Conservation (phyloP, 2,329 filamentous ascomycete species). For the Penicillium sp. region DNA sequence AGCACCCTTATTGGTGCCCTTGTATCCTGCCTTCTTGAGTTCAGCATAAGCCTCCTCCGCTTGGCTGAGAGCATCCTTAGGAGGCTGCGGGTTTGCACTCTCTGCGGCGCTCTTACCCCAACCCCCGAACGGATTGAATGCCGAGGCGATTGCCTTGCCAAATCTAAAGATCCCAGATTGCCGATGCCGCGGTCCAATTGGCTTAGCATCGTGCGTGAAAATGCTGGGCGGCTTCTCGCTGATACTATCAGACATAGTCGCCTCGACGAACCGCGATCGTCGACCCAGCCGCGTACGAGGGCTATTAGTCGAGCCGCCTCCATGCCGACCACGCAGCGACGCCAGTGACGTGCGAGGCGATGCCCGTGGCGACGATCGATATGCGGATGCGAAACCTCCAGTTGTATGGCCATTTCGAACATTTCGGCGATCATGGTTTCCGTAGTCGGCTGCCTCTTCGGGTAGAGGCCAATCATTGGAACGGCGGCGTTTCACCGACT, state of each 20-base stretch:
- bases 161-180: slow-evolving; percentile 61
- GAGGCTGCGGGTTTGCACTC: slow-evolving; percentile 35
- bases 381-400: slow-evolving; percentile 6
- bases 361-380: slow-evolving; percentile 27
- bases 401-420: slow-evolving; percentile 20
- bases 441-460: slow-evolving; percentile 33
- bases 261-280: slow-evolving; percentile 74
- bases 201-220: slow-evolving; percentile 60
- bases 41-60: slow-evolving; percentile 60
- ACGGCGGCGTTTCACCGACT: slow-evolving; percentile 51
- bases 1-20: slow-evolving; percentile 47
- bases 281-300: slow-evolving; percentile 51
- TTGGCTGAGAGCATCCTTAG: slow-evolving; percentile 53
- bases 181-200: slow-evolving; percentile 34
- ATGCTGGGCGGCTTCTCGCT: slow-evolving; percentile 73
- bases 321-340: slow-evolving; percentile 29
- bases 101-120: slow-evolving; percentile 55
- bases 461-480: slow-evolving; percentile 54
- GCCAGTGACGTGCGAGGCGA: slow-evolving; percentile 28
- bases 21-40: slow-evolving; percentile 59
- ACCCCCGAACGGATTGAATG: slow-evolving; percentile 60
- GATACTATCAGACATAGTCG: slow-evolving; percentile 82
- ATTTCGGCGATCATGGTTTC: slow-evolving; percentile 21
- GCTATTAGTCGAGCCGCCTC: slow-evolving; percentile 24
- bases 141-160: slow-evolving; percentile 60